Base-by-base conservation (phyloP, 805 yeast genomes). In the Hanseniaspora mollemarum region DNA sequence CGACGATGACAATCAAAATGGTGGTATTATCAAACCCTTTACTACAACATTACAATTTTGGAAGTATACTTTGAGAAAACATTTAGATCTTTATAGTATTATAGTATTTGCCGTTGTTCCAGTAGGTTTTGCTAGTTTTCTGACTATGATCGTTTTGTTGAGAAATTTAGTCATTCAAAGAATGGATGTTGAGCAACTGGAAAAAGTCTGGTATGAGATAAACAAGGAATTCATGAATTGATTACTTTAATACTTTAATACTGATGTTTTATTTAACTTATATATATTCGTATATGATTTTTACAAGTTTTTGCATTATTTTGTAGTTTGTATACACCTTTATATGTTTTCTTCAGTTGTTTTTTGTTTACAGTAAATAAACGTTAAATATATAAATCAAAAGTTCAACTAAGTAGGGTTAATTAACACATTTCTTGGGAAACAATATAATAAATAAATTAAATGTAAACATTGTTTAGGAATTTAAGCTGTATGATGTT, bases 61-160 rank as follows among this genome's bases (percentile, higher is more conserved):
- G 51, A 58, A 55, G 40, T 60, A 61, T 40, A 55, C 61, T 13
- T 58, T 56, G 32, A 63, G 60, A 37, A 72, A 95, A 50, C 81
- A 87, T 32, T 84, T 88, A 54, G 94, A 90, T 62, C 71, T 88
- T 51, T 86, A 87, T 64, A 85, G 83, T 57, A 84, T 92, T 45
- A 87, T 84, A 0, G 96, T 90, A 1, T 90, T 86, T 68, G 96
- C 97, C 1, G 98, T 90, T 37, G 96, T 90, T n/a, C 98, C 98
- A 0, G 87, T 90, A 16, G 97, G 98, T 0, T 60, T 90, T 54
- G 96, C 97, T 4, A 85, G 96, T 58, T 90, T 92, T 60, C 67
- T 88, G 22, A 87, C 97, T 2, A 86, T 88, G 95, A 71, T 87
- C 33, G 92, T 88, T 0, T 67, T 90, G 35, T 67, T 90, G 16